Percentiles rank a stretch among this genome's conserved stretches.
Conservation (phyloP, 1,139 yeast species). For the Candida neerlandica region DNA sequence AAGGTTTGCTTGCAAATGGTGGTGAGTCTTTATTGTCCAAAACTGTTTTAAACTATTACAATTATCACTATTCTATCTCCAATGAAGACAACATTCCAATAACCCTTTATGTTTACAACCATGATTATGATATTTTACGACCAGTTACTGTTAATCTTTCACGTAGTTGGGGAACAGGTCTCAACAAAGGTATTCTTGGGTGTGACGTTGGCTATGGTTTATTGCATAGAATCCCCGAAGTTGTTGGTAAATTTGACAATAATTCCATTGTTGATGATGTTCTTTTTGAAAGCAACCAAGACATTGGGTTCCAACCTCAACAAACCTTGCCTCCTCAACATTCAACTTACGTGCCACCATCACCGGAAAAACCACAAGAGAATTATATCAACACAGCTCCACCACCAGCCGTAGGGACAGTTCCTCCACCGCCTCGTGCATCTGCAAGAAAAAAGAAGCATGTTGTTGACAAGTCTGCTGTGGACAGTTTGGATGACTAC, state of each 20-base stretch:
- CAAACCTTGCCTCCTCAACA: slow-evolving; percentile 7
- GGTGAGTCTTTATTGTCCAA: slow-evolving; percentile 81
- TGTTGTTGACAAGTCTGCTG: slow-evolving; percentile 23
- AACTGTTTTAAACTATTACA: slow-evolving; percentile 60
- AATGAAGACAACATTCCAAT: slow-evolving; percentile 43
- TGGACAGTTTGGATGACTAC: slow-evolving; percentile 38
- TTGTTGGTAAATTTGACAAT: slow-evolving; percentile 50
- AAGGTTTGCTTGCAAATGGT: slow-evolving; percentile 69
- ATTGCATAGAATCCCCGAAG: slow-evolving; percentile 80
- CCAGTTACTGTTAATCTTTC: slow-evolving; percentile 74
- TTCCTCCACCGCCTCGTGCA: slow-evolving; percentile 21
- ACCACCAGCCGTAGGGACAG: slow-evolving; percentile 14
- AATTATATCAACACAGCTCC: slow-evolving; percentile 15
- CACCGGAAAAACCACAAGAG: slow-evolving; percentile 12
- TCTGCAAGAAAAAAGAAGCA: slow-evolving; percentile 37
- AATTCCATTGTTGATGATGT: slow-evolving; percentile 39
- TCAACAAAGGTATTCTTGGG: slow-evolving; percentile 77
- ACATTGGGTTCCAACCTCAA: slow-evolving; percentile 17
- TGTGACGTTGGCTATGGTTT: slow-evolving; percentile 95
- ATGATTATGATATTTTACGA: slow-evolving; percentile 79
- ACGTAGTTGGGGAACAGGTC: slow-evolving; percentile 49
- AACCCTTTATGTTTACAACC: slow-evolving; percentile 81
- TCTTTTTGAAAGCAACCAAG: slow-evolving; percentile 34
- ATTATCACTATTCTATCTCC: slow-evolving; percentile 44
- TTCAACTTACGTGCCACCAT: slow-evolving; percentile 10